phyloP scores from a whole-genome alignment of 768 basidiomycete species.

The Rhizopogon salebrosus region DNA sequence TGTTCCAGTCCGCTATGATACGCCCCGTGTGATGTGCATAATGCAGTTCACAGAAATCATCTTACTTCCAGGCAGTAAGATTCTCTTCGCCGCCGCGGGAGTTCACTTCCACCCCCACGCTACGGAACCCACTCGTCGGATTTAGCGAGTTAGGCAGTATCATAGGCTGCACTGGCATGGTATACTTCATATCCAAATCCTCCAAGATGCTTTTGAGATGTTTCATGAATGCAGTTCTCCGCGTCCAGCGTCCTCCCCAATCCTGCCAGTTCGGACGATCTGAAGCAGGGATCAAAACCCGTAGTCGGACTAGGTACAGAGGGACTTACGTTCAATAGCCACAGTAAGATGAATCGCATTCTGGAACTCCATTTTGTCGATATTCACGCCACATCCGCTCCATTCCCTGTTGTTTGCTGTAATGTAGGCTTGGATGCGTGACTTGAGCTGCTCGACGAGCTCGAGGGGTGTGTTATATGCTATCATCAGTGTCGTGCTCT shows the following conservation, averaged over 20 bases:
- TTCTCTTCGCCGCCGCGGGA: slow-evolving; percentile 5
- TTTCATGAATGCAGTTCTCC: slow-evolving; percentile 74
- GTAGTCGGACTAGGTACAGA: background rate
- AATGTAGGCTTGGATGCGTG: slow-evolving; percentile 57
- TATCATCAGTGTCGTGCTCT: slow-evolving; percentile 61
- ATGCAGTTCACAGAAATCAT: background rate
- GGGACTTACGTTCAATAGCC: slow-evolving; percentile 62
- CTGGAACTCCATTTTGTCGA: slow-evolving; percentile 77
- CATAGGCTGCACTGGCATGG: slow-evolving; percentile 69
- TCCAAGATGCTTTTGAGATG: slow-evolving; percentile 65
- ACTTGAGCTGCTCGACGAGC: slow-evolving; percentile 58
- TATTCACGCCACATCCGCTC: slow-evolving; percentile 58
- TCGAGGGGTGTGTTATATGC: slow-evolving; percentile 70
- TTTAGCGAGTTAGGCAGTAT: slow-evolving; percentile 35
- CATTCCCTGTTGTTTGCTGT: slow-evolving; percentile 66
- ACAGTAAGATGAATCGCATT: slow-evolving; percentile 65
- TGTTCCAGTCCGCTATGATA: background rate
- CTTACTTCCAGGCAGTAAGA: background rate
- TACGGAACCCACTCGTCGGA: background rate
- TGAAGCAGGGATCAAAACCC: slow-evolving; percentile 18
- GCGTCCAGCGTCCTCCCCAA: slow-evolving; percentile 76
- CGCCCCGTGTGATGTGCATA: background rate
- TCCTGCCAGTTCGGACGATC: slow-evolving; percentile 84
- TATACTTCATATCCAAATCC: slow-evolving; percentile 69
- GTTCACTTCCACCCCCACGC: slow-evolving; percentile 7